A percentile compares a stretch with the other conserved stretches of the same genome.
Conservation (phyloP, 2,329 filamentous ascomycete genomes). For the Lasiodiplodia hormozganensis region DNA sequence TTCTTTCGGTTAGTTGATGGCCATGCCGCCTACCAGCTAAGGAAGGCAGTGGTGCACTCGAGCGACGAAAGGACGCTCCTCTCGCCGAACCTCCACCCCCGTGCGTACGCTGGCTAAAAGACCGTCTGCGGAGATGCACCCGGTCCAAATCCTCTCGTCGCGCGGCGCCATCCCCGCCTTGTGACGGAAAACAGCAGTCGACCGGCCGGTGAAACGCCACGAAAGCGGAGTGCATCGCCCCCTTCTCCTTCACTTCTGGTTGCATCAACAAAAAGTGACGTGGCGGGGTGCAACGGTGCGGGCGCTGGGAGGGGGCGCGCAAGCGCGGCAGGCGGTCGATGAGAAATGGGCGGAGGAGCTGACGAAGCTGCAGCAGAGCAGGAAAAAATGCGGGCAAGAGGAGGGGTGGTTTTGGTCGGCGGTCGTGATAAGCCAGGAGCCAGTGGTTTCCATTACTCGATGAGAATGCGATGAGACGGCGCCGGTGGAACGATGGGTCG, state of each 20-base stretch:
- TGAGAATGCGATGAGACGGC: conserved; percentile 23
- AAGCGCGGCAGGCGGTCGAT: not conserved
- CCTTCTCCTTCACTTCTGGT: too few relatives aligned
- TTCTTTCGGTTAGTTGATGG: not conserved
- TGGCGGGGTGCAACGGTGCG: not conserved
- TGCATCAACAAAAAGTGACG: not conserved
- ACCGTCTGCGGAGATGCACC: not conserved
- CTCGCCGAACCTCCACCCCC: not conserved
- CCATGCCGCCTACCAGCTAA: not conserved
- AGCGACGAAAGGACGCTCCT: not conserved
- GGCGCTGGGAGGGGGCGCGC: too few relatives aligned
- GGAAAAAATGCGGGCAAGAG: conserved; percentile 7
- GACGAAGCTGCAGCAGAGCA: not conserved
- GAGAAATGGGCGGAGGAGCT: not conserved
- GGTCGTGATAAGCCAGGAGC: not conserved
- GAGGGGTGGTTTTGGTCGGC: conserved; percentile 4
- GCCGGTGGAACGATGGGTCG: conserved; percentile 7
- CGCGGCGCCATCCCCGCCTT: too few relatives aligned
- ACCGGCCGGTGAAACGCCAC: too few relatives aligned
- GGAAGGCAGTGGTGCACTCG: not conserved
- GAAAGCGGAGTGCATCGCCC: too few relatives aligned
- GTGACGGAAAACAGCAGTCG: not conserved
- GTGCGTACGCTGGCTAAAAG: not conserved
- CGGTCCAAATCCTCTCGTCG: not conserved
- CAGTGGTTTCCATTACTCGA: conserved; percentile 27